Percentiles rank a stretch among this genome's conserved stretches.
Conservation (phyloP, 352 stramenopile genomes). For the Phytophthora capsici region DNA sequence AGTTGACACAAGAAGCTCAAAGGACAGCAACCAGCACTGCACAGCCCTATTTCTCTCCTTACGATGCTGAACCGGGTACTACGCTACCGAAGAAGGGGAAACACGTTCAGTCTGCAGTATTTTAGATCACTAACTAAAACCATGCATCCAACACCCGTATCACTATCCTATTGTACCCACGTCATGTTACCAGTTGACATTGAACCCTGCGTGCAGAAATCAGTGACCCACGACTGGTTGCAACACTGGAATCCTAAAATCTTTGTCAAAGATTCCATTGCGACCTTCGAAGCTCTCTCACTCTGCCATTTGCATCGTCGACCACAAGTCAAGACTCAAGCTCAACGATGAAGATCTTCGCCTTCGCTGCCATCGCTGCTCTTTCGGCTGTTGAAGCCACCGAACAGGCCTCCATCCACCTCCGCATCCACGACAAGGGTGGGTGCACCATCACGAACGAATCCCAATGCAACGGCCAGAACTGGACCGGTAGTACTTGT, state of each 20-base stretch:
- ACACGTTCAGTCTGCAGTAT: conserved; percentile 41
- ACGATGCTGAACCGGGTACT: conserved; percentile 54
- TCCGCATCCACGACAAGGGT: conserved; percentile 21
- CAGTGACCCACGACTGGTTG: not conserved
- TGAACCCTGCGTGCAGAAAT: no score
- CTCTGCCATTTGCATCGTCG: conserved; percentile 16
- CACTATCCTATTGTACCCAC: no score
- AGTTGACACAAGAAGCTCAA: conserved; percentile 56
- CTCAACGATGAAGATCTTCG: conserved; percentile 23
- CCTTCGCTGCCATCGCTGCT: conserved; percentile 1
- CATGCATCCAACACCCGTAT: no score
- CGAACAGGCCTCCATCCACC: conserved; percentile 19
- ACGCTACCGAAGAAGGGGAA: conserved; percentile 64
- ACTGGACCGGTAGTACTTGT: conserved; percentile 45
- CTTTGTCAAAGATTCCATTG: not conserved
- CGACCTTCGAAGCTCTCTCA: conserved; percentile 17
- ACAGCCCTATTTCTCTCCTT: conserved; percentile 74
- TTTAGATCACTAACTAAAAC: no score
- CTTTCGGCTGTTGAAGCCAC: conserved; percentile 14
- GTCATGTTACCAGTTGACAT: no score
- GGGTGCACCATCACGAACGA: conserved; percentile 41
- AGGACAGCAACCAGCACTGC: conserved; percentile 26
- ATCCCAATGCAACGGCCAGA: conserved; percentile 44
- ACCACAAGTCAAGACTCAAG: conserved; percentile 12
- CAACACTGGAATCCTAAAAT: not conserved